Evolutionary conservation across 1,284 basidiomycete species (phyloP).

Genomic region (Ceraceosorus bombacis): DNA sequence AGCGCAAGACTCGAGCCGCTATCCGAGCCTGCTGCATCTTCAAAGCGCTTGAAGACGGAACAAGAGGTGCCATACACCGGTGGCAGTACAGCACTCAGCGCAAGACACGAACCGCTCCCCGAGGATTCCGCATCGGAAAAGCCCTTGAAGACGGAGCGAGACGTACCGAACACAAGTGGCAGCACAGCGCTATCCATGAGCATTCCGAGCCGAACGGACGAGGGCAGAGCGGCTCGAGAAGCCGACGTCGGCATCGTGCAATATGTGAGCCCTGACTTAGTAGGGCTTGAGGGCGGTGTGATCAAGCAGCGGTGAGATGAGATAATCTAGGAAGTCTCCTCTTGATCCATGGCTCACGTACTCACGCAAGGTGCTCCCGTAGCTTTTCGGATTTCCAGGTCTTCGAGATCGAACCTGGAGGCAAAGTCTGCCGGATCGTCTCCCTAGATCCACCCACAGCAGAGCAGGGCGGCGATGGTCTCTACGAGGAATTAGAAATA

Average conservation of each 20-base stretch:
- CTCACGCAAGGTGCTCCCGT: neutral
- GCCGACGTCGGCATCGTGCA: constrained; percentile 18
- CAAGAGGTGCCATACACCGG: no score
- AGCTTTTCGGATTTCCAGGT: constrained; percentile 23
- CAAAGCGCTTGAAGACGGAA: no score
- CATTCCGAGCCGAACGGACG: no score
- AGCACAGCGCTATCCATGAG: no score
- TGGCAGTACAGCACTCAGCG: no score
- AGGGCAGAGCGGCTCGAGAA: constrained; percentile 3
- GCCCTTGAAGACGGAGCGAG: no score
- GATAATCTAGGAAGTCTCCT: neutral
- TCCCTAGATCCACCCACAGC: constrained; percentile 12
- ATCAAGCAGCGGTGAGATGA: constrained; percentile 20
- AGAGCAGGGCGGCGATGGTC: constrained; percentile 4
- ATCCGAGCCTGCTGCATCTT: no score
- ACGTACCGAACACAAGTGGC: no score
- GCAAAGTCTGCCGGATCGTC: constrained; percentile 12
- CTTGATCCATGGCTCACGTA: neutral
- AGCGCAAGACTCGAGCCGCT: no score
- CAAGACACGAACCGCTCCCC: no score
- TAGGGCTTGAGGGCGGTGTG: constrained; percentile 13
- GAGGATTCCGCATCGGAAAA: no score
- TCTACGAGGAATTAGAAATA: constrained; percentile 4
- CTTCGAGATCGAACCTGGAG: constrained; percentile 13
- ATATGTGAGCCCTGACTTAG: constrained; percentile 13